Conservation (phyloP, 2,329 filamentous ascomycete species). For the Sporothrix inflata region DNA sequence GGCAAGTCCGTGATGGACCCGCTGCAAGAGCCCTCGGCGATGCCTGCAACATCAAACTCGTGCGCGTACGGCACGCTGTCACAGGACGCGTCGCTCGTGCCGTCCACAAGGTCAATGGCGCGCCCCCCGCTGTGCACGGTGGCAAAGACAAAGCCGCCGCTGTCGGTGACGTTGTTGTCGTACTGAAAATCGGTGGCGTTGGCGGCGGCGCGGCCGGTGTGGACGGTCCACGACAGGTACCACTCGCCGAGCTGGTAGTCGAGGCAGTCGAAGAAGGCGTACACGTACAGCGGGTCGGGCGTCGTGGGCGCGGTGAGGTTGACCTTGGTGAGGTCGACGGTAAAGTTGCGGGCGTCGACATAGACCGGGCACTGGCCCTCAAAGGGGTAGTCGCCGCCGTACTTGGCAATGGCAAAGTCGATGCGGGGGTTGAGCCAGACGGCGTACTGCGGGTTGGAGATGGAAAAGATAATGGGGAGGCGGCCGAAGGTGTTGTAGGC, state of each 20-base stretch:
- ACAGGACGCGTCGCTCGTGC: neutral
- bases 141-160: neutral
- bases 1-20: neutral
- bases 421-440: neutral
- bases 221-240: slow-evolving; percentile 10
- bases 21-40: slow-evolving; percentile 15
- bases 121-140: slow-evolving; percentile 1
- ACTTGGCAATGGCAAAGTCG: slow-evolving; percentile 11
- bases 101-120: neutral
- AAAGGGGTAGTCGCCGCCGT: neutral
- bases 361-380: slow-evolving; percentile 7
- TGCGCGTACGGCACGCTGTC: neutral
- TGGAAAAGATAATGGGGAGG: slow-evolving; percentile 2
- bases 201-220: neutral
- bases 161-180: slow-evolving; percentile 14
- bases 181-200: neutral
- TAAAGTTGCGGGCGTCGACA: slow-evolving; percentile 10
- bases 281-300: neutral
- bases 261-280: neutral
- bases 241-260: slow-evolving; percentile 2
- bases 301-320: neutral
- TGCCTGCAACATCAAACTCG: neutral
- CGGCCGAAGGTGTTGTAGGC: neutral
- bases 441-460: slow-evolving; percentile 12
- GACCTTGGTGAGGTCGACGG: neutral